These are phyloP conservation scores for Cladosporium colombiae DNA, from an alignment of 2,329 filamentous ascomycete species.

Conservation along the genomic window DNA sequence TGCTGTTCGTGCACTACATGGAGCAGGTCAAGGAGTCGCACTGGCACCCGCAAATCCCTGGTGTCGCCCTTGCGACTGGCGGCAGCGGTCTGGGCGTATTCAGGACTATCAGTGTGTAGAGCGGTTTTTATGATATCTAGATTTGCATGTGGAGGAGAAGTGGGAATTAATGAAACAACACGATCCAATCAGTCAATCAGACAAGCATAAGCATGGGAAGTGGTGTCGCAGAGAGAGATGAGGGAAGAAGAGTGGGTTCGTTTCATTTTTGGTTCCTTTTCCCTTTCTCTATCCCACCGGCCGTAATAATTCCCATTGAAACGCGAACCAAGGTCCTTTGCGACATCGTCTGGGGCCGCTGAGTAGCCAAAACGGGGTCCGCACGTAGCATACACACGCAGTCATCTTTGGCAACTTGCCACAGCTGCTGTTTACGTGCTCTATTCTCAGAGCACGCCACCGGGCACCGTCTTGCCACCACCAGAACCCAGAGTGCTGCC, in stretches of 20 bases:
- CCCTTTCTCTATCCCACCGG: background rate
- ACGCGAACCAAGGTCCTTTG: background rate
- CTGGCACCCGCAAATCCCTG: slow-evolving; percentile 96
- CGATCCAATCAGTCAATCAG: background rate
- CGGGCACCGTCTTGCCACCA: slow-evolving; percentile 16
- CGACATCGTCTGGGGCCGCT: background rate
- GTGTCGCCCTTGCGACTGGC: slow-evolving; percentile 84
- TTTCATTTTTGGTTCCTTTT: background rate
- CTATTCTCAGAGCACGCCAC: slow-evolving; percentile 18
- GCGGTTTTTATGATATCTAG: slow-evolving; percentile 5
- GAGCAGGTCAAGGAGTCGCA: slow-evolving; percentile 93
- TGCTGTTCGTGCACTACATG: slow-evolving; percentile 96
- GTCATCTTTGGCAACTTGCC: background rate
- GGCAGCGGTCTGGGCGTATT: slow-evolving; percentile 71
- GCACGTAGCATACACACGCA: background rate
- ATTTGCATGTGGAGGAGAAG: slow-evolving; percentile 15
- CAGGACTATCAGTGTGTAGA: slow-evolving; percentile 44
- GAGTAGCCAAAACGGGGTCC: background rate
- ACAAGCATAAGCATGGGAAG: background rate
- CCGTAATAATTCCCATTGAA: background rate
- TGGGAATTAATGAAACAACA: slow-evolving; percentile 3
- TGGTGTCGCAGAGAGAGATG: background rate
- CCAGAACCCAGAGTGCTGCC: slow-evolving; percentile 12
- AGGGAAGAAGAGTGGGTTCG: background rate
- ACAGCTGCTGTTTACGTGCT: background rate